Percentiles rank a stretch among this genome's conserved stretches.
These are phyloP conservation scores for Phytophthora europaea DNA, from an alignment of 352 stramenopile genomes.

Conservation along the genomic window DNA sequence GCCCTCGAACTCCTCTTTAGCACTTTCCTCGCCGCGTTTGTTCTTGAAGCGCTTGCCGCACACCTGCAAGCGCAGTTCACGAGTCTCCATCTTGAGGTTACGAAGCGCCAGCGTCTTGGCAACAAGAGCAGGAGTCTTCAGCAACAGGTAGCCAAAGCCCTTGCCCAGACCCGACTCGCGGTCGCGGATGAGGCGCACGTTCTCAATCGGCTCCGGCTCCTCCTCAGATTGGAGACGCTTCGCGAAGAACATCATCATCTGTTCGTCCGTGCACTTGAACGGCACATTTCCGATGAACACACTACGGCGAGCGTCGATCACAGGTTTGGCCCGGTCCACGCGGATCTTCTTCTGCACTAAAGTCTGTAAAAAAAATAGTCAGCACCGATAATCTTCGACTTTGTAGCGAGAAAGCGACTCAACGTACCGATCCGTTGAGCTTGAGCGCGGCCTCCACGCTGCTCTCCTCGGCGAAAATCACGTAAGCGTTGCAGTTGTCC, in stretches of 20 bases:
- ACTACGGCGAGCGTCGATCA: conserved; percentile 84
- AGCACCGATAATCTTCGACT: neutral
- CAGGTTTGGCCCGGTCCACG: conserved; percentile 68
- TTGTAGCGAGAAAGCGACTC: neutral
- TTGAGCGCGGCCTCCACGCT: conserved; percentile 74
- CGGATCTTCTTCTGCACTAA: conserved; percentile 75
- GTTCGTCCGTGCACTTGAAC: conserved; percentile 87
- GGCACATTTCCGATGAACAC: conserved; percentile 94
- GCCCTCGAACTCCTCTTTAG: conserved; percentile 71
- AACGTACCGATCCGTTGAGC: conserved; percentile 73
- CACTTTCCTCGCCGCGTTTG: conserved; percentile 63
- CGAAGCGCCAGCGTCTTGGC: conserved; percentile 78
- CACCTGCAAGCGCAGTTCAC: conserved; percentile 80
- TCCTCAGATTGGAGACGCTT: conserved; percentile 78
- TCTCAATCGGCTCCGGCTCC: conserved; percentile 76
- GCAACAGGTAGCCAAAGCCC: conserved; percentile 92
- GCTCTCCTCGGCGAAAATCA: conserved; percentile 78
- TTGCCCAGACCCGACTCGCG: conserved; percentile 91
- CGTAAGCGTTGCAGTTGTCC: conserved; percentile 94
- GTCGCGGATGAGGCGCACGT: conserved; percentile 92
- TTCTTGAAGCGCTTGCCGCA: conserved; percentile 91
- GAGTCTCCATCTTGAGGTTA: conserved; percentile 73
- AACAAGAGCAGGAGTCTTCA: conserved; percentile 73
- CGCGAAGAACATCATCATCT: conserved; percentile 76
- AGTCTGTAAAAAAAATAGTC: conserved; percentile 37